Percentiles rank a stretch among this genome's conserved stretches.
Evolutionary conservation across 345 rosid species (phyloP).

Genomic region (Moricandia moricandioides): DNA sequence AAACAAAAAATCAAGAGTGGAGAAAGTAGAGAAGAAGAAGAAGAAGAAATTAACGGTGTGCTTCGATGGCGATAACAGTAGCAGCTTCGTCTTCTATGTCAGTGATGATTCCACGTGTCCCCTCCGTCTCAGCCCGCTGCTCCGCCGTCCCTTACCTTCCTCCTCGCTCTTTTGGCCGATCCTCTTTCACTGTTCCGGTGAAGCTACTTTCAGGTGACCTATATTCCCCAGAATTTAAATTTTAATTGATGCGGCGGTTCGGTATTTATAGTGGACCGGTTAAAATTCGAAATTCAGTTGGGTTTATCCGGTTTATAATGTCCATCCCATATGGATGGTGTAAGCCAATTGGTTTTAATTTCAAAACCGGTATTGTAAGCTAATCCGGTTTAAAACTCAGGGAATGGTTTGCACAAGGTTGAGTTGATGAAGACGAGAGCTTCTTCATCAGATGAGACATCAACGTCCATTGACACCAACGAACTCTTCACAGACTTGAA

Average conservation of each 20-base stretch:
- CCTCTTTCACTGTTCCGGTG: constrained; percentile 40
- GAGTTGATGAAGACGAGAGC: constrained; percentile 59
- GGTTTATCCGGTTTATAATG: constrained; percentile 11
- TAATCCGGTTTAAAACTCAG: constrained; percentile 12
- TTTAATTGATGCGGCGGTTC: background rate
- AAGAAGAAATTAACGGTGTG: constrained; percentile 24
- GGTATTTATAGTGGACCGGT: constrained; percentile 5
- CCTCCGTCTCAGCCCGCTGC: constrained; percentile 42
- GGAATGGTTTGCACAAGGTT: constrained; percentile 52
- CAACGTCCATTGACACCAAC: constrained; percentile 51
- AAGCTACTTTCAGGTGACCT: constrained; percentile 53
- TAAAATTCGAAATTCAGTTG: background rate
- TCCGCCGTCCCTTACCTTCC: constrained; percentile 60
- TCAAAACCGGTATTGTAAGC: background rate
- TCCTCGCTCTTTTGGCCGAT: constrained; percentile 40
- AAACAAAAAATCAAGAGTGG: background rate
- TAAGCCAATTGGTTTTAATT: background rate
- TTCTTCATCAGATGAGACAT: constrained; percentile 63
- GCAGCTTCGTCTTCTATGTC: constrained; percentile 71
- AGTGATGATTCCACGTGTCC: constrained; percentile 46
- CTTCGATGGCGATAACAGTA: constrained; percentile 48
- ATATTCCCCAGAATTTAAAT: background rate
- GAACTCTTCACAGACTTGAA: constrained; percentile 84
- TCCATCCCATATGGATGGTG: background rate
- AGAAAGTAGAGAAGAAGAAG: background rate